Evolutionary conservation across 2,329 filamentous ascomycete genomes (phyloP).

Genomic region (Fusarium transvaalense): DNA sequence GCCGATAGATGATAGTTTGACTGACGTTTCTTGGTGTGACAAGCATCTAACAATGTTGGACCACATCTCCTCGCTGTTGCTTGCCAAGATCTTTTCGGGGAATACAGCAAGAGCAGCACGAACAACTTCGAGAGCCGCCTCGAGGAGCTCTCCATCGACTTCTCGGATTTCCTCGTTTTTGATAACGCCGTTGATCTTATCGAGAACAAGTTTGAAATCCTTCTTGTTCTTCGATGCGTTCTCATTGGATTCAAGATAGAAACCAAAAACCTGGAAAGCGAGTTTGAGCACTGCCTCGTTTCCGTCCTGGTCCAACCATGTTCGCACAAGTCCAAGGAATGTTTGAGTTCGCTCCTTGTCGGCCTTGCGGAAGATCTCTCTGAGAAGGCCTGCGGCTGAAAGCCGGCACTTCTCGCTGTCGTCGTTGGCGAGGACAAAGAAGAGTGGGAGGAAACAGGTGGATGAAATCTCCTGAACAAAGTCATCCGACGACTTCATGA

Average conservation of each 20-base stretch:
- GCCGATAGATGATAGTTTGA: conserved; percentile 82
- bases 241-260: conserved; percentile 81
- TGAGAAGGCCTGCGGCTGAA: conserved; percentile 83
- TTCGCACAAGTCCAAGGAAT: conserved; percentile 77
- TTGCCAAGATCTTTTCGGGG: conserved; percentile 72
- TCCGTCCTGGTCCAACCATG: conserved; percentile 81
- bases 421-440: conserved; percentile 89
- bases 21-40: conserved; percentile 76
- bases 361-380: conserved; percentile 82
- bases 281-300: conserved; percentile 78
- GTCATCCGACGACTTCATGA: conserved; percentile 85
- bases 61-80: conserved; percentile 77
- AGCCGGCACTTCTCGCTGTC: conserved; percentile 87
- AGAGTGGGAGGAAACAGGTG: conserved; percentile 86
- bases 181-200: conserved; percentile 66
- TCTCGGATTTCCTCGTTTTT: conserved; percentile 65
- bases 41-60: conserved; percentile 74
- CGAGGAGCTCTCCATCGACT: conserved; percentile 77
- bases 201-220: conserved; percentile 74
- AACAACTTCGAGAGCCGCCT: conserved; percentile 78
- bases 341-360: conserved; percentile 78
- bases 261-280: conserved; percentile 82
- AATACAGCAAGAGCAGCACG: conserved; percentile 75
- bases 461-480: conserved; percentile 84
- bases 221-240: conserved; percentile 71